phyloP scores from a whole-genome alignment of 1,284 basidiomycete genomes.

The Ganoderma sp. region DNA sequence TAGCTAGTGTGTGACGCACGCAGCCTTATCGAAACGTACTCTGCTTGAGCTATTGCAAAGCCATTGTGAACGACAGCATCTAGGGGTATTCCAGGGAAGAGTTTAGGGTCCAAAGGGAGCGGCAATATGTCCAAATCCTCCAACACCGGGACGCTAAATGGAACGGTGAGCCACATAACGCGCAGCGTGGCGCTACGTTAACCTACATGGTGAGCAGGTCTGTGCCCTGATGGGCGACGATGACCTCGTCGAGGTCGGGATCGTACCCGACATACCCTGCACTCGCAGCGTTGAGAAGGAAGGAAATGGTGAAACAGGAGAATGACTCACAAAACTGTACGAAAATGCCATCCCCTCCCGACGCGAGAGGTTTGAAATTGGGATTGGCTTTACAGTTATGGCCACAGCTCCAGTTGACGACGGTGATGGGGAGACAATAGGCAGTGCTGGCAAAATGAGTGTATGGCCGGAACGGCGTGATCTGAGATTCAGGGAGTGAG shows the following conservation, averaged over 20 bases:
- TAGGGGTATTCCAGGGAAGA: slow-evolving; percentile 62
- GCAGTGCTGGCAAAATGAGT: slow-evolving; percentile 45
- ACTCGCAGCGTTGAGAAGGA: slow-evolving; percentile 28
- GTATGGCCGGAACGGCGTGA: slow-evolving; percentile 46
- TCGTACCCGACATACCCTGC: slow-evolving; percentile 55
- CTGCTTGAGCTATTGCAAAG: slow-evolving; percentile 57
- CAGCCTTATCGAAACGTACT: slow-evolving; percentile 41
- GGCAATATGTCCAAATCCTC: slow-evolving; percentile 42
- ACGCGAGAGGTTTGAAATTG: slow-evolving; percentile 58
- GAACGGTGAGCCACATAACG: background rate
- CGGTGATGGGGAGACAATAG: slow-evolving; percentile 43
- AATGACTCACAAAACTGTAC: slow-evolving; percentile 54
- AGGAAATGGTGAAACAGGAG: slow-evolving; percentile 8
- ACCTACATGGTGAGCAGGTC: slow-evolving; percentile 52
- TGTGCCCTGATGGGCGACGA: slow-evolving; percentile 61
- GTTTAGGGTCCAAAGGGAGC: slow-evolving; percentile 35
- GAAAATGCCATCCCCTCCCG: slow-evolving; percentile 61
- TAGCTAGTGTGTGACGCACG: background rate
- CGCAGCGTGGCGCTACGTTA: background rate
- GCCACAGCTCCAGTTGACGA: slow-evolving; percentile 45
- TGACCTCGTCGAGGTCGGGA: slow-evolving; percentile 48
- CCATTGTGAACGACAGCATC: slow-evolving; percentile 60
- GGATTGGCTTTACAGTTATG: slow-evolving; percentile 52
- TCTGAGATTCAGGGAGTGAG: slow-evolving; percentile 40
- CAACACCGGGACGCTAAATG: slow-evolving; percentile 38